phyloP scores from a whole-genome alignment of 768 basidiomycete species.

The Boletus vermiculosoides region DNA sequence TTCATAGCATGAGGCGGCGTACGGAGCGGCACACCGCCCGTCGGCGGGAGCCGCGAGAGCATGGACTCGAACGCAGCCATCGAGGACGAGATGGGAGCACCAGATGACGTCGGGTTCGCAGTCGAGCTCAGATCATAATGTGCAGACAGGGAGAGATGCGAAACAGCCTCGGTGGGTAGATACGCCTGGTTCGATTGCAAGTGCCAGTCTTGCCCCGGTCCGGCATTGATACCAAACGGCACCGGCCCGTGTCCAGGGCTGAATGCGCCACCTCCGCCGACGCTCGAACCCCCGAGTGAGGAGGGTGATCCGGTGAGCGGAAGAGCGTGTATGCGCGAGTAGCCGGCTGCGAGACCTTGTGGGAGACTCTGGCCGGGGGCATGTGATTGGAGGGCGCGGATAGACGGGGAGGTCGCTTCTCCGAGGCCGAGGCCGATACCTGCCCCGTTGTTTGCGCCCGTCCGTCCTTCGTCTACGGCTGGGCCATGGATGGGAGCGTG shows the following conservation, averaged over 20 bases:
- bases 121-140: constrained; percentile 20
- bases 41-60: constrained; percentile 46
- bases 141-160: constrained; percentile 24
- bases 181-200: constrained; percentile 25
- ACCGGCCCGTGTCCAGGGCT: constrained; percentile 32
- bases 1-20: constrained; percentile 26
- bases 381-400: constrained; percentile 80
- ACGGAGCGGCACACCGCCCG: constrained; percentile 23
- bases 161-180: constrained; percentile 18
- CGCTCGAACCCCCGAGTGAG: constrained; percentile 28
- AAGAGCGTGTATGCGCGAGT: constrained; percentile 83
- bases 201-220: constrained; percentile 30
- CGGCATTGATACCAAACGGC: constrained; percentile 32
- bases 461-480: constrained; percentile 27
- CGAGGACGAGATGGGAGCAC: constrained; percentile 18
- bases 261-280: constrained; percentile 26
- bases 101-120: neutral
- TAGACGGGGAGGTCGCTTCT: constrained; percentile 57
- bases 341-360: constrained; percentile 88
- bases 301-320: constrained; percentile 42
- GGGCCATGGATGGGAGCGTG: constrained; percentile 29
- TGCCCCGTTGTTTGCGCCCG: constrained; percentile 9
- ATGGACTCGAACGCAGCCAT: constrained; percentile 46
- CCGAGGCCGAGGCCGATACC: constrained; percentile 23
- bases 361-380: constrained; percentile 90